Percentiles rank a stretch among this genome's conserved stretches.
Conservation (phyloP, 2,329 filamentous ascomycete genomes). For the Knufia fluminis region DNA sequence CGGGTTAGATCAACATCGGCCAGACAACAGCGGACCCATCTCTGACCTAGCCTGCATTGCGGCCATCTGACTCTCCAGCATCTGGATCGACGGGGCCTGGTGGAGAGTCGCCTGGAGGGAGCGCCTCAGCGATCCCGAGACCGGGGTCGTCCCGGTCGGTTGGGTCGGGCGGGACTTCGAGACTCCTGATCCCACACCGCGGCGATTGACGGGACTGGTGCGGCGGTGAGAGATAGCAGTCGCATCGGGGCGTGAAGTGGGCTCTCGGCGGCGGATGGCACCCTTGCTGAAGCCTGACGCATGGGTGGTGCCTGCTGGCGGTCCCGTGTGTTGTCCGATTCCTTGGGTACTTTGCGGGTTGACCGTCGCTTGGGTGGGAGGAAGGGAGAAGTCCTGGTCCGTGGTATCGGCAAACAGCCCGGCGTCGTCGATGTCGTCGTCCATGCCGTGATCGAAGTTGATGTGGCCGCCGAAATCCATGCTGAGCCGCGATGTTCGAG, state of each 20-base stretch:
- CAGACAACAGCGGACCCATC: slow-evolving; percentile 1
- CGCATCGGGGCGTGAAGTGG: background rate
- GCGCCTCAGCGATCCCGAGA: background rate
- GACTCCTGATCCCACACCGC: slow-evolving; percentile 3
- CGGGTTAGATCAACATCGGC: slow-evolving; percentile 2
- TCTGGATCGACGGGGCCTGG: slow-evolving; percentile 3
- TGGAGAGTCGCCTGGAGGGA: slow-evolving; percentile 1
- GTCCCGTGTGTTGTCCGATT: background rate
- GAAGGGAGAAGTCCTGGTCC: background rate
- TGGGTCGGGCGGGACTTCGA: background rate
- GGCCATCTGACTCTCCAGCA: slow-evolving; percentile 1
- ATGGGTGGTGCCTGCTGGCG: background rate
- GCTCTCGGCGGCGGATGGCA: background rate
- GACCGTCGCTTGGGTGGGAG: slow-evolving; percentile 1
- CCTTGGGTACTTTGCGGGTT: background rate
- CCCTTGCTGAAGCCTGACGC: slow-evolving; percentile 2
- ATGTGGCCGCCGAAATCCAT: slow-evolving; percentile 1
- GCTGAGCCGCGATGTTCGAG: slow-evolving; percentile 1
- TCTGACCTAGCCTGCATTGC: background rate
- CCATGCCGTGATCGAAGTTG: slow-evolving; percentile 1
- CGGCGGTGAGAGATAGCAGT: background rate
- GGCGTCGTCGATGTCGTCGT: background rate
- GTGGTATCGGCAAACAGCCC: slow-evolving; percentile 1
- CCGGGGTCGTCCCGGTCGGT: background rate
- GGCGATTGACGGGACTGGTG: slow-evolving; percentile 1